Evolutionary conservation across 2,329 filamentous ascomycete species (phyloP), one percentile per base, ranked within the genome.

Genomic region (Orbilia ellipsospora): DNA sequence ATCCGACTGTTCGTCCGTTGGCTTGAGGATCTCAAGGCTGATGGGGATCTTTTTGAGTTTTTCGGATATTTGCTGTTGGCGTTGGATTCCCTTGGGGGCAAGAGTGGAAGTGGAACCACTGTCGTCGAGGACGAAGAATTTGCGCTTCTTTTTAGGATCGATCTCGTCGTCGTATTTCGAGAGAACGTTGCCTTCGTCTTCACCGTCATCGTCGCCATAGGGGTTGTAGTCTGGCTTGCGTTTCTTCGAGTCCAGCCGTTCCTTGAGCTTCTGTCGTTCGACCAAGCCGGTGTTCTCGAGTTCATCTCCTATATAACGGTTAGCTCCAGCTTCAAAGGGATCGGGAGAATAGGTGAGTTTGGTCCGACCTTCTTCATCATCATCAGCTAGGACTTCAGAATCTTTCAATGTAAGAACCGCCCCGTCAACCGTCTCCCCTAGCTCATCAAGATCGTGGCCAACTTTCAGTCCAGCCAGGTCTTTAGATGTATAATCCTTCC

Each of bases 101-200:
- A 78, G 92, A n/a, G 55, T 90, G 13, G 87, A 87, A 23, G 86
- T 90, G 40, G 88, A 90, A 1, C 93, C 94, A 76, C 89, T 87
- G 1, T 89, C 90, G 81, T 96, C 92, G 15, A 99, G 85, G 0
- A 92, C 97, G 80, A 99, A 99, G 23, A 88, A 87, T 81, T 96
- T 97, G 67, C 87, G 85, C 44, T 74, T 73, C 84, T 96, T 95
- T 83, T 96, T 97, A 66, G 93, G 93, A 42, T 91, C 88, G 63
- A 97, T 96, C 80, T 97, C 94, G 78, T 98, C 95, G 79, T 98
- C 95, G 80, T 99, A 99, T 79, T 99, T 94, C 13, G 92, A 88
- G 50, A 99, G 84, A 23, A 99, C 89, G 4, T 87, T 85, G 12
- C 87, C 90, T 23, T 87, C 87, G 5, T 7, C 59, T 28, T 89